Evolutionary conservation across 345 rosid genomes (phyloP).

Genomic region (Salix caprea): DNA sequence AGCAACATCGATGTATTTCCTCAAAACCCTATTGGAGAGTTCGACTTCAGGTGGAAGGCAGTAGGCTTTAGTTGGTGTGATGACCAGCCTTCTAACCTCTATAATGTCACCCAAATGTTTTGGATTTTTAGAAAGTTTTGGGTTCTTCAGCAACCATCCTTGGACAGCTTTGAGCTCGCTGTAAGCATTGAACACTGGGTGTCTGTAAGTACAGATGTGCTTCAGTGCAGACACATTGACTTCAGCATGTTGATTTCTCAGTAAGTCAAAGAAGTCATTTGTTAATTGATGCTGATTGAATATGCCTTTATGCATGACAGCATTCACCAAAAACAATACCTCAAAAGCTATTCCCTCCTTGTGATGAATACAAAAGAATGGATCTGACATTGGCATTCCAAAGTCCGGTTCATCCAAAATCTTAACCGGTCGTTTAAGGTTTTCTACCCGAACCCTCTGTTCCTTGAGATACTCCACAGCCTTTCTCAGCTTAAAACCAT

Average conservation of each 20-base stretch:
- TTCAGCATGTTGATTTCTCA: constrained; percentile 51
- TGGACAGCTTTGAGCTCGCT: constrained; percentile 54
- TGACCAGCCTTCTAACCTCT: constrained; percentile 66
- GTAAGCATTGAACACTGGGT: constrained; percentile 59
- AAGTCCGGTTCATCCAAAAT: constrained; percentile 56
- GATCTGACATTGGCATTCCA: constrained; percentile 49
- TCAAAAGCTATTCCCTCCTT: constrained; percentile 55
- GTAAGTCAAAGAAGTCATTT: constrained; percentile 52
- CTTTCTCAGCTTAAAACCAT: constrained; percentile 50
- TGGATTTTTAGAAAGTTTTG: constrained; percentile 41
- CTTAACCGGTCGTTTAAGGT: constrained; percentile 34
- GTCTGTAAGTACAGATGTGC: constrained; percentile 60
- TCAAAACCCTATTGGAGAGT: constrained; percentile 81
- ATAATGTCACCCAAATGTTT: constrained; percentile 46
- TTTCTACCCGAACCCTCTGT: constrained; percentile 48
- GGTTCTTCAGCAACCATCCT: constrained; percentile 60
- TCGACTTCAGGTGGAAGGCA: constrained; percentile 92
- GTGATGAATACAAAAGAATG: constrained; percentile 53
- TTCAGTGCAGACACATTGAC: constrained; percentile 65
- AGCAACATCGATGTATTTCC: constrained; percentile 58
- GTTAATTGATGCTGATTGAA: constrained; percentile 66
- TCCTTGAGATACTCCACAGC: constrained; percentile 46
- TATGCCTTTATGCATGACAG: constrained; percentile 62
- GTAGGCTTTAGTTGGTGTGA: constrained; percentile 81
- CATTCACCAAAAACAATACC: constrained; percentile 64